Conservation (phyloP, 305 asterid genomes). For the Fraxinus albicans region DNA sequence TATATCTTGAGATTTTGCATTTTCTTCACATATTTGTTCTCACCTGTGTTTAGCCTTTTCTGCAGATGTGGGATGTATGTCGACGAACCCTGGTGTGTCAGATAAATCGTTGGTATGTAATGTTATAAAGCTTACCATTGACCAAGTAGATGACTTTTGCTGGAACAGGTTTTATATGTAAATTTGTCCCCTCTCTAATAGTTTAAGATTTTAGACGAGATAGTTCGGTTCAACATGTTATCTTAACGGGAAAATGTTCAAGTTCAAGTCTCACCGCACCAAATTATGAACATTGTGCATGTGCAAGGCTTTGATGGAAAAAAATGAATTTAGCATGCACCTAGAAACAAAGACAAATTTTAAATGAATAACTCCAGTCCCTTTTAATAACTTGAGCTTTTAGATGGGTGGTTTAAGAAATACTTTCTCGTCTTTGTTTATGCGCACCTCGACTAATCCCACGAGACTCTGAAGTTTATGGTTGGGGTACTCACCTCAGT, state of each 20-base stretch:
- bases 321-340: not conserved
- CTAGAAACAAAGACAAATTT: not conserved
- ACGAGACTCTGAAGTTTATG: no score
- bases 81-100: constrained; percentile 29
- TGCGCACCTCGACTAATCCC: no score
- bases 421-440: not conserved
- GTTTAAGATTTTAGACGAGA: not conserved
- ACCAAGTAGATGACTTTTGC: not conserved
- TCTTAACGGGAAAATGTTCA: not conserved
- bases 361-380: not conserved
- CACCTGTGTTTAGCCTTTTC: constrained; percentile 18
- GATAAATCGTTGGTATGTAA: constrained; percentile 71
- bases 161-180: not conserved
- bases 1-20: constrained; percentile 4
- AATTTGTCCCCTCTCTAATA: not conserved
- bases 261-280: not conserved
- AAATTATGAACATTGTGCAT: not conserved
- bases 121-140: constrained; percentile 4
- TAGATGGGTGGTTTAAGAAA: not conserved
- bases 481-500: no score
- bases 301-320: not conserved
- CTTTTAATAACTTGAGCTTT: not conserved
- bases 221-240: not conserved
- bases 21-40: not conserved
- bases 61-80: constrained; percentile 53